These are phyloP conservation scores for Trichosporon faecale DNA, from an alignment of 1,284 basidiomycete species.

Conservation along the genomic window DNA sequence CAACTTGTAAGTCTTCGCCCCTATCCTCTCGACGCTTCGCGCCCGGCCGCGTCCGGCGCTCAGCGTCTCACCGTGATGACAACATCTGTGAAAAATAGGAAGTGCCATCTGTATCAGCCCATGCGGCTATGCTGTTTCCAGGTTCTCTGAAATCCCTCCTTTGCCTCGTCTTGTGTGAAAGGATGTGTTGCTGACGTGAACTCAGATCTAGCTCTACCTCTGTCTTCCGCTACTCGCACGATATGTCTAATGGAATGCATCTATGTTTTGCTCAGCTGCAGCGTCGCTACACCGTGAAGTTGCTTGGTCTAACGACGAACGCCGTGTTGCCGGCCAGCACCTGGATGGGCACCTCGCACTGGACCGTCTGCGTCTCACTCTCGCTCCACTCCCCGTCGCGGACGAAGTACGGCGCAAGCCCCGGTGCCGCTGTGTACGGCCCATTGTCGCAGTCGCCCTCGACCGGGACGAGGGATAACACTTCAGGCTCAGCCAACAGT, in stretches of 20 bases:
- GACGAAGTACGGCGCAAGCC: conserved; percentile 59
- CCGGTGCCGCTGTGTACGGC: conserved; percentile 53
- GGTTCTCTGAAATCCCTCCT: conserved; percentile 29
- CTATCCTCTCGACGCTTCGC: not conserved
- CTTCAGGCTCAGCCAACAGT: conserved; percentile 17
- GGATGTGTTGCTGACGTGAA: not conserved
- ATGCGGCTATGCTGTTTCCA: conserved; percentile 36
- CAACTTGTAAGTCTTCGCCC: not conserved
- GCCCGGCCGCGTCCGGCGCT: not conserved
- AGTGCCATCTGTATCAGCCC: conserved; percentile 34
- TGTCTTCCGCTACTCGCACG: not conserved
- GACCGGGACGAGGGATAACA: conserved; percentile 34
- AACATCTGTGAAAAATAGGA: conserved; percentile 37
- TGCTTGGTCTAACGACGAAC: conserved; percentile 55
- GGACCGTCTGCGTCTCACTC: conserved; percentile 72
- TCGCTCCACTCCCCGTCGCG: conserved; percentile 46
- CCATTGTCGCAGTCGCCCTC: conserved; percentile 27
- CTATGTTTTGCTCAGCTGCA: conserved; percentile 3
- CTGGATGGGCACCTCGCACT: conserved; percentile 83
- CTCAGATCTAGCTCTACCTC: not conserved
- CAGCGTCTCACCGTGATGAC: conserved; percentile 25
- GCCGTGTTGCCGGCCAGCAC: conserved; percentile 86
- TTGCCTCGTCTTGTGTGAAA: not conserved
- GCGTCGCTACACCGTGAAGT: conserved; percentile 27
- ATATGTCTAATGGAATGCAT: conserved; percentile 10